Percentiles rank a stretch among this genome's conserved stretches.
phyloP scores from a whole-genome alignment of 164 flowering plant species.

The Platanus orientalis region DNA sequence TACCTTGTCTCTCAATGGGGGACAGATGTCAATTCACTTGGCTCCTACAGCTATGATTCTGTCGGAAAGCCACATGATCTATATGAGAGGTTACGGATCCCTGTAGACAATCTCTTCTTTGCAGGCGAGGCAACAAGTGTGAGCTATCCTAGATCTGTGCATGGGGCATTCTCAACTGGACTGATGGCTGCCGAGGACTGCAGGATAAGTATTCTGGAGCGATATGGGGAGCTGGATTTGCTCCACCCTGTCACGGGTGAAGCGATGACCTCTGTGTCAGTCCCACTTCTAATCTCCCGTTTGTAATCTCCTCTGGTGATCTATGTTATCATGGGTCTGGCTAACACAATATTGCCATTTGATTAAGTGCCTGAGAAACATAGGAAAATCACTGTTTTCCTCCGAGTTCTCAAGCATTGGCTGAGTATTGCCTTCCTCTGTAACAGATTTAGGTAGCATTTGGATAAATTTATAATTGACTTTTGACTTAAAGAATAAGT shows the following conservation, averaged over 20 bases:
- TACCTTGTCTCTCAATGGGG: constrained; percentile 95
- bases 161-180: constrained; percentile 93
- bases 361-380: not conserved
- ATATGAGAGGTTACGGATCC: constrained; percentile 76
- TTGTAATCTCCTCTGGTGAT: constrained; percentile 29
- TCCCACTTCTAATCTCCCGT: constrained; percentile 80
- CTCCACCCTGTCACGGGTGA: constrained; percentile 70
- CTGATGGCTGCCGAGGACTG: constrained; percentile 94
- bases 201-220: constrained; percentile 81
- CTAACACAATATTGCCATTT: not conserved
- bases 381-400: constrained; percentile 1
- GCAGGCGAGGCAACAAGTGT: constrained; percentile 93
- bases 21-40: constrained; percentile 67
- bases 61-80: constrained; percentile 90
- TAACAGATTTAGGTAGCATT: too few species aligned
- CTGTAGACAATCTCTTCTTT: constrained; percentile 90
- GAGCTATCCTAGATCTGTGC: constrained; percentile 81
- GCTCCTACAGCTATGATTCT: constrained; percentile 82
- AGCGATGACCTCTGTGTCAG: constrained; percentile 36
- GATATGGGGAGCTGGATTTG: constrained; percentile 64
- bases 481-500: too few species aligned
- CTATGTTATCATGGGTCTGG: constrained; percentile 14
- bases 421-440: too few species aligned
- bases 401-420: too few species aligned
- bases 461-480: too few species aligned